These are phyloP conservation scores for Vanrija sp. DNA, from an alignment of 1,284 basidiomycete species.

Conservation along the genomic window DNA sequence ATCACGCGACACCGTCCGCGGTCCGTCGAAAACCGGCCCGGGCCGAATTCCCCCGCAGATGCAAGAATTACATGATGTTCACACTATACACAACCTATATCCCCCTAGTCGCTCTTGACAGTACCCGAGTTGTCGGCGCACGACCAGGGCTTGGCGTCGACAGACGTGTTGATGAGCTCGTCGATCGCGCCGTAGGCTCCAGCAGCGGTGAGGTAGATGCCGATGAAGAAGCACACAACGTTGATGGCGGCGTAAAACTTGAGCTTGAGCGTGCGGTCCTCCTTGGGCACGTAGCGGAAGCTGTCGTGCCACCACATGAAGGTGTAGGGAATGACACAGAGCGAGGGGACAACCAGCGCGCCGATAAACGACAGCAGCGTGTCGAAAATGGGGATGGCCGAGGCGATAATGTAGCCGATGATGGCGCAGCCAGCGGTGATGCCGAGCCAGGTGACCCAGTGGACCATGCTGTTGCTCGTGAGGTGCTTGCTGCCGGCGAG, in stretches of 20 bases:
- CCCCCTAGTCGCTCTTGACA: too few species aligned
- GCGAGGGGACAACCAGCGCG: slow-evolving; percentile 22
- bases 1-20: too few species aligned
- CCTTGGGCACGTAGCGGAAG: slow-evolving; percentile 1
- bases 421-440: slow-evolving; percentile 16
- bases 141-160: not conserved
- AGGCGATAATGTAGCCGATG: slow-evolving; percentile 28
- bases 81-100: too few species aligned
- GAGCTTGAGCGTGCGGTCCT: not conserved
- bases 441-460: slow-evolving; percentile 38
- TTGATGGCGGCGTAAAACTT: not conserved
- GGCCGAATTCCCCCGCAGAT: too few species aligned
- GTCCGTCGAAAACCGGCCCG: too few species aligned
- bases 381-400: slow-evolving; percentile 22
- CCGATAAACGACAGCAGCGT: slow-evolving; percentile 30
- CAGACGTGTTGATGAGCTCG: not conserved
- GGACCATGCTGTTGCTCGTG: slow-evolving; percentile 25
- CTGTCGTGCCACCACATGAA: slow-evolving; percentile 34
- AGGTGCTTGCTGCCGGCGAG: slow-evolving; percentile 34
- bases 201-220: not conserved
- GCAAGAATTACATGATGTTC: too few species aligned
- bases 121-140: not conserved
- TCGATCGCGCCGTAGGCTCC: not conserved
- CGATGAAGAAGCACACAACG: not conserved
- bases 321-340: slow-evolving; percentile 21